These are phyloP conservation scores for Chaetomium sp. DNA, from an alignment of 2,329 filamentous ascomycete genomes.

Conservation along the genomic window DNA sequence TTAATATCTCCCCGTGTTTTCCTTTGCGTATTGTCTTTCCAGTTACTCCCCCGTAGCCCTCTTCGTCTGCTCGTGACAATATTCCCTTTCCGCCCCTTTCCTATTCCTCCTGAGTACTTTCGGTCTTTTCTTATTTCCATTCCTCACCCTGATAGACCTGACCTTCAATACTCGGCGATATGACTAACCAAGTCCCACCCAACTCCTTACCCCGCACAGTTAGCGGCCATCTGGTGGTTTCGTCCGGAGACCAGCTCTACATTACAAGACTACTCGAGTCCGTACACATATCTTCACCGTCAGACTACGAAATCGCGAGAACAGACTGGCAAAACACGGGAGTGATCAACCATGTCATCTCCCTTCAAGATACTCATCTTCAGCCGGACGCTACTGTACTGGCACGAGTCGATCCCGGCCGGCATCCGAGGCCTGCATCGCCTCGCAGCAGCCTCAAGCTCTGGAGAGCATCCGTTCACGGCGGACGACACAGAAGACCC, in stretches of 20 bases:
- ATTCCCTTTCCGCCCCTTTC: background rate
- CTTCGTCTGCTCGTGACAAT: background rate
- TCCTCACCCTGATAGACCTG: background rate
- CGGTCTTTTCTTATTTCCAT: background rate
- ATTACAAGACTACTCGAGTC: background rate
- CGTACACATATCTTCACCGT: background rate
- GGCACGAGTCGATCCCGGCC: constrained; percentile 46
- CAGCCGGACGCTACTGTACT: constrained; percentile 44
- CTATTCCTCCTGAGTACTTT: too few species aligned
- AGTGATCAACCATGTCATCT: background rate
- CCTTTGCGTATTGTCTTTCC: background rate
- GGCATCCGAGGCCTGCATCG: constrained; percentile 40
- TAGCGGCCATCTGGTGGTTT: background rate
- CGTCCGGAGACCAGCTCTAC: background rate
- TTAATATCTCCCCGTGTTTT: background rate
- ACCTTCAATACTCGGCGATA: background rate
- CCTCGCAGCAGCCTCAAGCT: constrained; percentile 35
- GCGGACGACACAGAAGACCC: constrained; percentile 45
- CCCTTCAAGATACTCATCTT: constrained; percentile 44
- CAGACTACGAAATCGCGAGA: background rate
- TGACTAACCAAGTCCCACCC: background rate
- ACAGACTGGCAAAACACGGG: background rate
- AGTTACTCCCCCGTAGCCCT: background rate
- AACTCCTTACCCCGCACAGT: background rate
- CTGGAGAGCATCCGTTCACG: constrained; percentile 34